phyloP scores from a whole-genome alignment of 2,329 filamentous ascomycete genomes.

The Gyromitra esculenta region DNA sequence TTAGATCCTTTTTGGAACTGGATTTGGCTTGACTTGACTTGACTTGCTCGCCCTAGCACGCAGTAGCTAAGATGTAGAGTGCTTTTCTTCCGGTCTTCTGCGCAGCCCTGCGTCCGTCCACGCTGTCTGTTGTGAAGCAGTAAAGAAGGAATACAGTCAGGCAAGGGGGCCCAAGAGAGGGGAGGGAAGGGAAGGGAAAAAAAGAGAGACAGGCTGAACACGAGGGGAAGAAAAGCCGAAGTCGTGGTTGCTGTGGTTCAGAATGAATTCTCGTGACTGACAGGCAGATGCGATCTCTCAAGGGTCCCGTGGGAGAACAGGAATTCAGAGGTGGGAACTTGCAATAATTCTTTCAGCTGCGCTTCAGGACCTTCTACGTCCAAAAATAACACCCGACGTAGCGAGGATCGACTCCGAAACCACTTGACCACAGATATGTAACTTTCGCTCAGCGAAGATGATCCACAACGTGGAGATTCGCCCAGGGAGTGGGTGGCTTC shows the following conservation, averaged over 20 bases:
- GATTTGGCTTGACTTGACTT: conserved; percentile 24
- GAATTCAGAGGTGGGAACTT: conserved; percentile 23
- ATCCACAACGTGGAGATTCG: conserved; percentile 46
- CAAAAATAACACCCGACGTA: conserved; percentile 50
- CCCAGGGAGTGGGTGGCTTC: conserved; percentile 17
- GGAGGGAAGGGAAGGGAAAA: neutral
- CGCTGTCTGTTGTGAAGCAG: conserved; percentile 39
- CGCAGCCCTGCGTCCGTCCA: conserved; percentile 39
- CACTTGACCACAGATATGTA: conserved; percentile 42
- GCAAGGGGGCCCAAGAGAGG: conserved; percentile 16
- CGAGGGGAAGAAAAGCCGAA: conserved; percentile 27
- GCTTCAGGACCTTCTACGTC: conserved; percentile 19
- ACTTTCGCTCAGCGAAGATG: conserved; percentile 29
- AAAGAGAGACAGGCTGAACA: conserved; percentile 34
- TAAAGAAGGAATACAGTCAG: conserved; percentile 37
- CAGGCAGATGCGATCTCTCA: conserved; percentile 15
- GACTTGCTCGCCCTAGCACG: conserved; percentile 21
- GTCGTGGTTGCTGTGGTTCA: conserved; percentile 34
- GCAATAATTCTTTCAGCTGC: conserved; percentile 6
- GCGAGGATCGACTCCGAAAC: conserved; percentile 35
- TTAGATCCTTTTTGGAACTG: conserved; percentile 27
- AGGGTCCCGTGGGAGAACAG: conserved; percentile 41
- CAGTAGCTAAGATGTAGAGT: conserved; percentile 10
- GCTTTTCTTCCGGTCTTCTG: conserved; percentile 30
- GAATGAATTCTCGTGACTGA: conserved; percentile 26